Conservation (phyloP, 148 eudicot species). For the Linanthus parryae region DNA sequence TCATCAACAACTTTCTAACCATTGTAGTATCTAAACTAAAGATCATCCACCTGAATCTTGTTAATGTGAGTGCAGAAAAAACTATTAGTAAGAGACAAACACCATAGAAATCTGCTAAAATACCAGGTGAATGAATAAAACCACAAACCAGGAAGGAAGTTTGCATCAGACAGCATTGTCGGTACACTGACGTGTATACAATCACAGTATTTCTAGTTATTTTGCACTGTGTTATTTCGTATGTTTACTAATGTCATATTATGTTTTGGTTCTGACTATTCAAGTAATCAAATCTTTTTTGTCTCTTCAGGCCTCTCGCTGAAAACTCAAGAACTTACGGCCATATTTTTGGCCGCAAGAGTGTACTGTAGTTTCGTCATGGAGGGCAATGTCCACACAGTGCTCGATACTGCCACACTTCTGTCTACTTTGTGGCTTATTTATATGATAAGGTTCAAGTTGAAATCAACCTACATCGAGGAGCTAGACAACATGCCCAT, state of each 20-base stretch:
- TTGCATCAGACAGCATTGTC: too few relatives aligned
- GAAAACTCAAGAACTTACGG: conserved; percentile 85
- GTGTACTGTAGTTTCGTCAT: conserved; percentile 36
- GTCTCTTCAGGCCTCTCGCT: conserved; percentile 62
- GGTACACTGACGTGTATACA: too few relatives aligned
- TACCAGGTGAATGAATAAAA: too few relatives aligned
- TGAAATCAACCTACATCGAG: conserved; percentile 52
- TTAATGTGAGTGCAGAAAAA: too few relatives aligned
- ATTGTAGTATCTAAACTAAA: too few relatives aligned
- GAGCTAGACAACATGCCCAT: conserved; percentile 62
- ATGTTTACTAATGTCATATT: not conserved
- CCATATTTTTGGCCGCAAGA: conserved; percentile 49
- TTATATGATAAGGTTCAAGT: conserved; percentile 77
- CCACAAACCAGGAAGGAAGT: too few relatives aligned
- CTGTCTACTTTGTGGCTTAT: conserved; percentile 78
- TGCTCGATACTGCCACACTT: conserved; percentile 56
- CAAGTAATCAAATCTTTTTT: not conserved
- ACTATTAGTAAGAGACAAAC: too few relatives aligned
- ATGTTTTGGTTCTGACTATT: not conserved
- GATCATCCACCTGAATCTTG: too few relatives aligned
- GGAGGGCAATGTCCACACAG: conserved; percentile 54
- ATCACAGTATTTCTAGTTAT: too few relatives aligned
- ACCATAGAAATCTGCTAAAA: too few relatives aligned
- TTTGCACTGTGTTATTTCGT: too few relatives aligned
- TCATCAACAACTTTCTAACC: too few relatives aligned